These are phyloP conservation scores for Kwoniella heveanensis DNA, from an alignment of 768 basidiomycete species.

Conservation along the genomic window DNA sequence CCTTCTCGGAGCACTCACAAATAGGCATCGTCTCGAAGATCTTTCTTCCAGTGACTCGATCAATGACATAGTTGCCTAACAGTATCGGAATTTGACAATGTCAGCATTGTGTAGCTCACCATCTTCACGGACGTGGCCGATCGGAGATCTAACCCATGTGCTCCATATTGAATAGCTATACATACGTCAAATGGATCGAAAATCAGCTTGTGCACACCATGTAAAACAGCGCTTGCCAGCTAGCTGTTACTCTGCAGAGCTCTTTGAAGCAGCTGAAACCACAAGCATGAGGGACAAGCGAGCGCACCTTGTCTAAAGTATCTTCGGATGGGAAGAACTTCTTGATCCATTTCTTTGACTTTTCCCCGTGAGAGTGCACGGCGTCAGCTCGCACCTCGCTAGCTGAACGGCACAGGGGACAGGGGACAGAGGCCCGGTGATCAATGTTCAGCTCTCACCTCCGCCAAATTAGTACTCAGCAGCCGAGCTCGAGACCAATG, in stretches of 20 bases:
- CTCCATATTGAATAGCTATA: slow-evolving; percentile 54
- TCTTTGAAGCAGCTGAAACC: too few species aligned
- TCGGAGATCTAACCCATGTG: too few species aligned
- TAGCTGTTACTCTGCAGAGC: too few species aligned
- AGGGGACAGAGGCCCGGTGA: too few species aligned
- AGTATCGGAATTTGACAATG: neutral
- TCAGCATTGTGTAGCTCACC: slow-evolving; percentile 25
- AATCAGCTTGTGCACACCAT: neutral
- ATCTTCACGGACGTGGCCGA: too few species aligned
- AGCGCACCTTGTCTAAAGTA: slow-evolving; percentile 51
- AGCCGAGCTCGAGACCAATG: neutral
- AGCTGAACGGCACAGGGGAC: too few species aligned
- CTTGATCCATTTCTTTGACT: slow-evolving; percentile 41
- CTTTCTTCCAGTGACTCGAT: slow-evolving; percentile 58
- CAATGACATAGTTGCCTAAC: slow-evolving; percentile 57
- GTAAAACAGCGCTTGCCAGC: slow-evolving; percentile 18
- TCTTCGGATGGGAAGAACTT: slow-evolving; percentile 49
- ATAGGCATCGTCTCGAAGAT: slow-evolving; percentile 77
- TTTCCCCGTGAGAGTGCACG: slow-evolving; percentile 38
- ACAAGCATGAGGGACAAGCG: too few species aligned
- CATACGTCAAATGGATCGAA: neutral
- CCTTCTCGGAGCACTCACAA: slow-evolving; percentile 48
- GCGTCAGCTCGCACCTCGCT: slow-evolving; percentile 40
- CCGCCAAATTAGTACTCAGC: too few species aligned
- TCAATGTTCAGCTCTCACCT: too few species aligned